Evolutionary conservation across 2,329 filamentous ascomycete species (phyloP).

Genomic region (Ceratocystis huliohia): DNA sequence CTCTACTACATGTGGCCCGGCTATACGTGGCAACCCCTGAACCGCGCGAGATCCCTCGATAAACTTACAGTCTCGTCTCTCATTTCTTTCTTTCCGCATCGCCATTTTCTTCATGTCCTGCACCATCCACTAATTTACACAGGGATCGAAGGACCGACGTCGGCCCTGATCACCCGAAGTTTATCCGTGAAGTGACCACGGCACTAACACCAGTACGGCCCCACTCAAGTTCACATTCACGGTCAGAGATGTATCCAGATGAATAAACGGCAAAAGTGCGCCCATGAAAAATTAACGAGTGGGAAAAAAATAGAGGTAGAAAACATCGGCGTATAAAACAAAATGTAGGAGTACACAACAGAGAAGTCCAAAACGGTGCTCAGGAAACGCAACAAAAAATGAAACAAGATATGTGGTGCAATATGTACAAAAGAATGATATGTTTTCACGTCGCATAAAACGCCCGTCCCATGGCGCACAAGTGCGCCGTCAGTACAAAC

Average conservation of each 20-base stretch:
- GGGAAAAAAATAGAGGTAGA: background rate
- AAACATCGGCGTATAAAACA: background rate
- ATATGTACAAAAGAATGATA: conserved; percentile 2
- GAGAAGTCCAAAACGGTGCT: background rate
- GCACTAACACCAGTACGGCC: background rate
- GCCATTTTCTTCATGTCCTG: background rate
- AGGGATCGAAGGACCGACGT: background rate
- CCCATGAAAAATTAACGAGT: too few species aligned
- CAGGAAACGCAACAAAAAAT: conserved; percentile 4
- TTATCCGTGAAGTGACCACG: background rate
- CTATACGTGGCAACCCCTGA: too few species aligned
- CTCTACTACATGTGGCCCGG: too few species aligned
- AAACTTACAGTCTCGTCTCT: too few species aligned
- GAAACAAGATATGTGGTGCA: conserved; percentile 10
- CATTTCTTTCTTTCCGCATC: too few species aligned
- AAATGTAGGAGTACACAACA: background rate
- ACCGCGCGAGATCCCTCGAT: too few species aligned
- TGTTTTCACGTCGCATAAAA: background rate
- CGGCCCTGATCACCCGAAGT: background rate
- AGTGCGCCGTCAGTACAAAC: background rate
- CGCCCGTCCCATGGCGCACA: background rate
- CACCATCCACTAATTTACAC: background rate
- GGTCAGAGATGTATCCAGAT: too few species aligned
- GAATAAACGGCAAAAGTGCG: too few species aligned
- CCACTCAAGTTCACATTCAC: too few species aligned